Percentiles rank a stretch among this genome's conserved stretches.
phyloP scores from a whole-genome alignment of 352 stramenopile genomes.

The Phytophthora europaea region DNA sequence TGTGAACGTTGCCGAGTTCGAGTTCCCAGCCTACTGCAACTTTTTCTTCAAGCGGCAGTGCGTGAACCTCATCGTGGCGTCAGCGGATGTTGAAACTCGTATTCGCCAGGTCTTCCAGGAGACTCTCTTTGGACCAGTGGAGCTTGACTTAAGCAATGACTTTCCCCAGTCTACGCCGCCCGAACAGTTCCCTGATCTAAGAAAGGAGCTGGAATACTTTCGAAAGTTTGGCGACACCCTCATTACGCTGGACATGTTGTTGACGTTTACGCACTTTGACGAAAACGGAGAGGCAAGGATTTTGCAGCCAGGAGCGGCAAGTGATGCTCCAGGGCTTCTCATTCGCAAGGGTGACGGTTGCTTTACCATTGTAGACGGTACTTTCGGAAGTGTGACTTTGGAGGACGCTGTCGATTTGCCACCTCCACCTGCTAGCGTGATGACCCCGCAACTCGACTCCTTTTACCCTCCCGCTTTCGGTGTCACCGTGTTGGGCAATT shows the following conservation, averaged over 20 bases:
- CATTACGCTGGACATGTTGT: constrained; percentile 90
- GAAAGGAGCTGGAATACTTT: constrained; percentile 92
- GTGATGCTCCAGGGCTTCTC: constrained; percentile 39
- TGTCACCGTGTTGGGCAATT: constrained; percentile 96
- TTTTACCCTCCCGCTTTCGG: constrained; percentile 97
- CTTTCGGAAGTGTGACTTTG: constrained; percentile 62
- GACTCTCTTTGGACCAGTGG: constrained; percentile 85
- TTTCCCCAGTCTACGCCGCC: constrained; percentile 73
- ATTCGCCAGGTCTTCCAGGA: constrained; percentile 92
- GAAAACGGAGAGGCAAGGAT: constrained; percentile 66
- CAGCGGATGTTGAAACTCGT: constrained; percentile 76
- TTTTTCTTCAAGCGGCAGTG: constrained; percentile 95
- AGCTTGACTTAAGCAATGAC: constrained; percentile 80
- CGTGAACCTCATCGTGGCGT: constrained; percentile 89
- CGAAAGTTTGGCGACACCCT: constrained; percentile 91
- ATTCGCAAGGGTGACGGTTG: constrained; percentile 75
- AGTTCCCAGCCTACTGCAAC: constrained; percentile 98
- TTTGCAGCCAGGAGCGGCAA: constrained; percentile 64
- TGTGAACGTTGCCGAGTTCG: constrained; percentile 97
- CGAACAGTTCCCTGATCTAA: constrained; percentile 75
- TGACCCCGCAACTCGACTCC: constrained; percentile 53
- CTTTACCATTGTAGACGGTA: constrained; percentile 74
- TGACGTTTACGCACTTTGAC: constrained; percentile 91
- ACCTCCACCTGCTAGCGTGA: constrained; percentile 44
- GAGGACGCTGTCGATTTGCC: constrained; percentile 66